Percentiles rank a stretch among this genome's conserved stretches.
phyloP scores from a whole-genome alignment of 1,284 basidiomycete genomes.

The Apiotrichum laibachii region DNA sequence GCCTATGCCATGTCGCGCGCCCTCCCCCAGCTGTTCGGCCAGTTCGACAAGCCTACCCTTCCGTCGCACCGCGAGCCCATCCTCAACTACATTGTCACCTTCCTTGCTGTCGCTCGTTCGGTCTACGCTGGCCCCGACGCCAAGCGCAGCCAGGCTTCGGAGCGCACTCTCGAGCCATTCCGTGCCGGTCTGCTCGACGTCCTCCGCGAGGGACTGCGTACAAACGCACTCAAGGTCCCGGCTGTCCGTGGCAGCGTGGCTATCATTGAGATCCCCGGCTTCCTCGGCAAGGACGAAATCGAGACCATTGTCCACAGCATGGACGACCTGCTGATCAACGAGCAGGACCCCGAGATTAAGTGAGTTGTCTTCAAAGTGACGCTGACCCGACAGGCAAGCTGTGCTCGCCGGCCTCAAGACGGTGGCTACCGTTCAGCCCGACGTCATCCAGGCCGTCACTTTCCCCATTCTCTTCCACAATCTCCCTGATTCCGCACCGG shows the following conservation, averaged over 20 bases:
- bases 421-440: slow-evolving; percentile 63
- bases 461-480: slow-evolving; percentile 74
- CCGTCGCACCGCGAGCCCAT: slow-evolving; percentile 69
- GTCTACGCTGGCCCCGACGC: slow-evolving; percentile 34
- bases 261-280: slow-evolving; percentile 62
- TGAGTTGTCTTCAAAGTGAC: slow-evolving; percentile 23
- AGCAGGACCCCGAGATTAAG: slow-evolving; percentile 58
- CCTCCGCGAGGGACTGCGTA: slow-evolving; percentile 43
- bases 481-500: slow-evolving; percentile 67
- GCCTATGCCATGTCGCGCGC: slow-evolving; percentile 65
- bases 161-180: slow-evolving; percentile 60
- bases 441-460: slow-evolving; percentile 70
- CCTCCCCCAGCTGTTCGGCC: slow-evolving; percentile 67
- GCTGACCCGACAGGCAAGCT: slow-evolving; percentile 57
- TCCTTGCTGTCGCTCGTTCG: slow-evolving; percentile 47
- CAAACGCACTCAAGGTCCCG: slow-evolving; percentile 57
- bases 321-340: slow-evolving; percentile 64
- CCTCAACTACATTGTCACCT: slow-evolving; percentile 58
- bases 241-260: slow-evolving; percentile 60
- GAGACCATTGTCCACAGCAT: slow-evolving; percentile 73
- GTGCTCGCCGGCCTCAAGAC: slow-evolving; percentile 67
- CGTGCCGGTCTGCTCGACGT: slow-evolving; percentile 65
- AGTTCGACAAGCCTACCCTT: slow-evolving; percentile 76
- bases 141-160: slow-evolving; percentile 31
- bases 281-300: slow-evolving; percentile 70